Percentiles rank a stretch among this genome's conserved stretches.
phyloP scores from a whole-genome alignment of 164 flowering plant genomes.

The Nymphaea colorata region DNA sequence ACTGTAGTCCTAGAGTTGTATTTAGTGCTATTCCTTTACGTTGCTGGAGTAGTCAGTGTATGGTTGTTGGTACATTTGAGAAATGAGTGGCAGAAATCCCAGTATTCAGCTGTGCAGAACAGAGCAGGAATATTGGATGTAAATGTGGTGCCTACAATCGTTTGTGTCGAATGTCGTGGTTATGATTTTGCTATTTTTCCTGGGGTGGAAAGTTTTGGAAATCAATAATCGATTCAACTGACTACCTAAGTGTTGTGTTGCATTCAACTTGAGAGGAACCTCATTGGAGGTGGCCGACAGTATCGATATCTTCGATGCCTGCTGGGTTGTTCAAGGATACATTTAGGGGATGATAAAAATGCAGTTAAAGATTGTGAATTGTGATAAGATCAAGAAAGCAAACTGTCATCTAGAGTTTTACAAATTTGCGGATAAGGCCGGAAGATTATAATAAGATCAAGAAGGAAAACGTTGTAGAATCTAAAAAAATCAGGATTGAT shows the following conservation, averaged over 20 bases:
- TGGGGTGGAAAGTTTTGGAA: not conserved
- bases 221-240: not conserved
- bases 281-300: not conserved
- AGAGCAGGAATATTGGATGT: not conserved
- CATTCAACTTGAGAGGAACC: not conserved
- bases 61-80: not conserved
- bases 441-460: not conserved
- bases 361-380: not conserved
- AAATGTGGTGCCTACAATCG: not conserved
- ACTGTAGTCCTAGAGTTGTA: not conserved
- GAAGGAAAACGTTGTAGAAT: not conserved
- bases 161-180: not conserved
- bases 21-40: not conserved
- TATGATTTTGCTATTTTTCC: not conserved
- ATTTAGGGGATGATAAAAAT: not conserved
- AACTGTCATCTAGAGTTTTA: too few species aligned
- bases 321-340: not conserved
- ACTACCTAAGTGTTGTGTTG: not conserved
- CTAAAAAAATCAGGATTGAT: too few species aligned
- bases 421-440: not conserved
- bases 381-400: not conserved
- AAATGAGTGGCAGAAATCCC: not conserved
- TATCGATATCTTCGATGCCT: not conserved
- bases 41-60: not conserved
- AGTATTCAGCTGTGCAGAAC: not conserved